These are phyloP conservation scores for Aphanomyces cochlioides DNA, from an alignment of 352 stramenopile genomes.

Conservation along the genomic window DNA sequence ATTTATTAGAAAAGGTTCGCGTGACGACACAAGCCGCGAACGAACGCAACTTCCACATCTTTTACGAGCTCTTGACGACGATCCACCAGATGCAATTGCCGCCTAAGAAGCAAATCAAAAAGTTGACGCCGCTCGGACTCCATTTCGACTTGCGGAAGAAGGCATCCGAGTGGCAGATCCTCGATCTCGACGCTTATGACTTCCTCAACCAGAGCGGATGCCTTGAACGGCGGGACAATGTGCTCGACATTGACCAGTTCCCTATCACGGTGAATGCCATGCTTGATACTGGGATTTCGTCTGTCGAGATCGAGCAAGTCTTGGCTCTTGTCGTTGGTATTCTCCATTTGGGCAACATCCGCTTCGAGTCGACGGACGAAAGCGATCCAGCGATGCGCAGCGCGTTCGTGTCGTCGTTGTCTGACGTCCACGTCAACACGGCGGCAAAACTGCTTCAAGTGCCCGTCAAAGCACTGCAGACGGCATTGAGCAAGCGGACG, in stretches of 20 bases:
- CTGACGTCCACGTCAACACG: conserved; percentile 44
- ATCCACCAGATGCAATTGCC: conserved; percentile 20
- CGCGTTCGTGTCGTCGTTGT: conserved; percentile 18
- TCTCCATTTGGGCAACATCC: conserved; percentile 84
- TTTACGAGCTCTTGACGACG: conserved; percentile 68
- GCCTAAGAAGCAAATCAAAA: conserved; percentile 27
- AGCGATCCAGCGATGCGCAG: conserved; percentile 27
- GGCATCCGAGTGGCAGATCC: conserved; percentile 4
- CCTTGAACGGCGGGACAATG: conserved; percentile 57
- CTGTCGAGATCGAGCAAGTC: conserved; percentile 55
- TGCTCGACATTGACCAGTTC: conserved; percentile 68
- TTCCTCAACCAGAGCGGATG: conserved; percentile 65
- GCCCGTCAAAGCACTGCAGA: conserved; percentile 45
- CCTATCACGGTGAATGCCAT: conserved; percentile 58
- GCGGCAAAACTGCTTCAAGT: conserved; percentile 61
- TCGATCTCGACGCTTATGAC: not conserved
- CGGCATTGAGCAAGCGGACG: conserved; percentile 58
- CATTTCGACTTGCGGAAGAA: conserved; percentile 21
- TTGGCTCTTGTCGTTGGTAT: conserved; percentile 75
- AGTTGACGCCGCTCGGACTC: not conserved
- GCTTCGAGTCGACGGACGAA: conserved; percentile 41
- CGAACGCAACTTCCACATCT: conserved; percentile 87
- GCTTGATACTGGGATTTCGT: conserved; percentile 68
- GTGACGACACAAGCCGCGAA: conserved; percentile 70
- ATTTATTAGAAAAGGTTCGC: conserved; percentile 93